Base-by-base conservation (phyloP, 2,329 filamentous ascomycete species). In the Colletotrichum nymphaeae region DNA sequence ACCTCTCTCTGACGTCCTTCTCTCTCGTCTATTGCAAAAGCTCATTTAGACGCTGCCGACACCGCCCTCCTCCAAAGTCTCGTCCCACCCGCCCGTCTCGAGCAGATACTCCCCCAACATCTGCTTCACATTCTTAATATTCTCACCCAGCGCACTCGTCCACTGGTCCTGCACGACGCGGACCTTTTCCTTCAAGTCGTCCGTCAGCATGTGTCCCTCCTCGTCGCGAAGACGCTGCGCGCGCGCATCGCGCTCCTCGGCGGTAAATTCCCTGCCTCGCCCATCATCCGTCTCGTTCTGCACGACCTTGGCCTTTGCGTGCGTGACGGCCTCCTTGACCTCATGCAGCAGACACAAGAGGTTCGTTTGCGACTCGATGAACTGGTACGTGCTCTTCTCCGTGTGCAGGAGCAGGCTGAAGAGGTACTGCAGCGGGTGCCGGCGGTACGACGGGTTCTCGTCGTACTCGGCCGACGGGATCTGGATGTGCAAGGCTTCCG, bases 361-460 rank as follows among this genome's bases (percentile, higher is more conserved):
- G 79, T 98, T 98, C 35, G 92, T 96, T 85, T 98, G 96, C 7
- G 92, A 93, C 85, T 98, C 97, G 78, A 98, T 98, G 83, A 98
- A 98, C 81, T 98, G 97, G 79, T 98, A 97, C 9, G 95, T 96
- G 78, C 93, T 95, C 85, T 97, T 97, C 81, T 97, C 94, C 0
- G 95, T 93, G 78, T 98, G 96, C 6, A 92, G 89, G 9, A 99
- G 87, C 28, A 98, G 86, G 59, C 92, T 93, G 81, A 95, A 97
- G 0, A 99, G 88, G 81, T 99, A 98, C 83, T 98, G 95, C 80
- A 98, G 84, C 12, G 97, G 97, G 79, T 95, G 94, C 1, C 90
- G 86, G 75, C 90, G 88, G 81, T 98, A 98, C 22, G 88, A 88
- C 0, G 95, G 94, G 78, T 96, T 98, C 84, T 98, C 97, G 3